Conservation (phyloP, 2,329 filamentous ascomycete genomes). For the Colletotrichum cereale region DNA sequence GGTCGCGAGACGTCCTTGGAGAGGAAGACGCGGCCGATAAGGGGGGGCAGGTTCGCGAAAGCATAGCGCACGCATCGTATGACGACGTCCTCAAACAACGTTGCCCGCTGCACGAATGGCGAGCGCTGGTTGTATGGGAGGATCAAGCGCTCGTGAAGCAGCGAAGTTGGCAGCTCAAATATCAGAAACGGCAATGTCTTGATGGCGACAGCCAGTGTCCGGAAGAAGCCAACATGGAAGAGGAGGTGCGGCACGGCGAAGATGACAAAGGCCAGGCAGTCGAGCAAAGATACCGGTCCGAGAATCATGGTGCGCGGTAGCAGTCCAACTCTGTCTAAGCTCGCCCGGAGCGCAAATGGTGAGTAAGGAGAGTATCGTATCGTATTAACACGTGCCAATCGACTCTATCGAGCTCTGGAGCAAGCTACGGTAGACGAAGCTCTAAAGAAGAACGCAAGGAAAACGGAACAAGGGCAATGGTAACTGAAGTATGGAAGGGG, state of each 20-base stretch:
- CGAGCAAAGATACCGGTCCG: conserved; percentile 78
- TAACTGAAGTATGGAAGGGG: not conserved
- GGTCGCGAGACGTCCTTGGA: conserved; percentile 79
- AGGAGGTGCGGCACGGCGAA: conserved; percentile 80
- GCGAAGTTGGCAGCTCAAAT: conserved; percentile 67
- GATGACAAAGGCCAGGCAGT: conserved; percentile 79
- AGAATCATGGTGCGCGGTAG: conserved; percentile 74
- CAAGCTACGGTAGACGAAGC: not conserved
- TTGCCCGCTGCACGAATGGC: conserved; percentile 75
- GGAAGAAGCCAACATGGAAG: conserved; percentile 72
- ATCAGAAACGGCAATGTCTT: conserved; percentile 78
- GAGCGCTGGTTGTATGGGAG: conserved; percentile 52
- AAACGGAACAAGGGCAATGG: not conserved
- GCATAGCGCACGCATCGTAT: conserved; percentile 83
- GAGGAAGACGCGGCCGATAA: conserved; percentile 81
- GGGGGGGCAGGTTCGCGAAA: conserved; percentile 77
- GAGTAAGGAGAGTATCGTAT: not conserved
- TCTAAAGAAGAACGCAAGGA: not conserved
- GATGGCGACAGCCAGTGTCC: conserved; percentile 68
- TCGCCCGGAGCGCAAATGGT: not conserved
- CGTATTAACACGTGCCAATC: conserved; percentile 4
- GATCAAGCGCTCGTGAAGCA: conserved; percentile 70
- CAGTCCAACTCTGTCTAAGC: not conserved
- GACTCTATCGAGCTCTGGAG: conserved; percentile 7
- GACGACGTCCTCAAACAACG: conserved; percentile 81